phyloP scores from a whole-genome alignment of 139 green algal species.

The Pseudopediastrum boryanum region DNA sequence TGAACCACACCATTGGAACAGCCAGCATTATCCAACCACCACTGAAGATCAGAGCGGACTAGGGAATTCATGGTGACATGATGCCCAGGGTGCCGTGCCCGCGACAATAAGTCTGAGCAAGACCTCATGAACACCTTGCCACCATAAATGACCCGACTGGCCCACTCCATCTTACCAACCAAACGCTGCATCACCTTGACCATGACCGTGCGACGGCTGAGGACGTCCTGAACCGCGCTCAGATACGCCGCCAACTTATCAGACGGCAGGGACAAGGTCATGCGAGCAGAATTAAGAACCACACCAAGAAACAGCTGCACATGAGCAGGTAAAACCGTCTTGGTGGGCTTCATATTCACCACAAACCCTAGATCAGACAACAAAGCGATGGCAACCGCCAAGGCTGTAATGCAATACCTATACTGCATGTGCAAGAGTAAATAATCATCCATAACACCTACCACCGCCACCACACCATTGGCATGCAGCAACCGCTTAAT shows the following conservation, averaged over 20 bases:
- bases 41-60: no score
- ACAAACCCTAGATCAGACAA: not conserved
- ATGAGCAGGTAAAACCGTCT: not conserved
- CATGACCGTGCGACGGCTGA: not conserved
- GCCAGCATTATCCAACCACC: no score
- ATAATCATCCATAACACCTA: constrained; percentile 16
- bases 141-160: not conserved
- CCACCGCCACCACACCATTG: not conserved
- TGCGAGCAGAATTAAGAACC: constrained; percentile 3
- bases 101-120: not conserved
- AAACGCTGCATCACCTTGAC: no score
- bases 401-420: not conserved
- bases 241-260: not conserved
- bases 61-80: no score
- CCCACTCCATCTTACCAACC: not conserved
- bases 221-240: not conserved
- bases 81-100: no score
- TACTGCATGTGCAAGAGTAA: not conserved
- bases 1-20: no score
- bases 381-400: not conserved
- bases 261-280: not conserved
- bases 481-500: constrained; percentile 8
- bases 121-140: not conserved
- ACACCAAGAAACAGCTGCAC: not conserved
- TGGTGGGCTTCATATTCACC: constrained; percentile 1